Evolutionary conservation across 108 stramenopile genomes (phyloP).

Genomic region (Skeletonema grethae): DNA sequence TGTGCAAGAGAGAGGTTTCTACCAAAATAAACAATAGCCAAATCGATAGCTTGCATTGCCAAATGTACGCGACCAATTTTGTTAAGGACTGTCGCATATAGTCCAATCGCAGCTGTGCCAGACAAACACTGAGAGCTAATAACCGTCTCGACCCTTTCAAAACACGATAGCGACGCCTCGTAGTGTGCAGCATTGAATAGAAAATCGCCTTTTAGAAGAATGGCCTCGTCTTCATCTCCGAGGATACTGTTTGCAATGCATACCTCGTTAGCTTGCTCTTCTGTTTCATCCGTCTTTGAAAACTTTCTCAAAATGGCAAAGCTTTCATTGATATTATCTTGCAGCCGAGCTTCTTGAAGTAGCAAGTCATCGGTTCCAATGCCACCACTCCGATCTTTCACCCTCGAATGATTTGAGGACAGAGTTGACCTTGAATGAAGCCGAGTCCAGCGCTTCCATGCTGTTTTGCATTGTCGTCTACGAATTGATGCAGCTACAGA

Average conservation of each 20-base stretch:
- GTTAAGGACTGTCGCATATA: conserved; percentile 21
- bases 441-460: conserved; percentile 1
- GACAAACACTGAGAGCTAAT: conserved; percentile 6
- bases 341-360: background rate
- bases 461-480: background rate
- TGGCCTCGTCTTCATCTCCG: conserved; percentile 13
- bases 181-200: conserved; percentile 14
- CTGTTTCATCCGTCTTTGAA: background rate
- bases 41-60: conserved; percentile 15
- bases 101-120: conserved; percentile 3
- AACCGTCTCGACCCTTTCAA: conserved; percentile 6
- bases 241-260: background rate
- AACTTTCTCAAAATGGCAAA: background rate
- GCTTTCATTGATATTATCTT: conserved; percentile 5
- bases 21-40: conserved; percentile 29
- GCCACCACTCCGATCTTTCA: conserved; percentile 2
- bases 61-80: conserved; percentile 22
- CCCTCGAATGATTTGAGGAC: background rate
- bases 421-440: background rate
- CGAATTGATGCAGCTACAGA: background rate
- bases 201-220: conserved; percentile 21
- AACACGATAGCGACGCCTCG: conserved; percentile 19
- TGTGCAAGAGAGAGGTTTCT: conserved; percentile 29
- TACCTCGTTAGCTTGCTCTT: background rate
- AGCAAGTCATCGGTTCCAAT: conserved; percentile 10